Evolutionary conservation across 1,139 yeast species (phyloP).

Genomic region (Nadsonia starkeyi-henricii): DNA sequence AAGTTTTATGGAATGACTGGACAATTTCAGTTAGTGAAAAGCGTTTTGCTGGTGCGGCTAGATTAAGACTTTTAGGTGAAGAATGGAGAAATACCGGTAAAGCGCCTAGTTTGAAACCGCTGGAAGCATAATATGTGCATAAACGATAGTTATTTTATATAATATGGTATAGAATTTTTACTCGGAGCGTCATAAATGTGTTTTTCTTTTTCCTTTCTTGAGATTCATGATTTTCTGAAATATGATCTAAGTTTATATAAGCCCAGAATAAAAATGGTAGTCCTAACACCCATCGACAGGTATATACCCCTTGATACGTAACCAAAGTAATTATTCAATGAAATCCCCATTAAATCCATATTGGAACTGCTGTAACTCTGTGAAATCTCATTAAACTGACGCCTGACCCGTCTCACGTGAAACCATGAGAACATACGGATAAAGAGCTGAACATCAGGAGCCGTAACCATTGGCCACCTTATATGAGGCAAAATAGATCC

Average conservation of each 20-base stretch:
- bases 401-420: constrained; percentile 5
- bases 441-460: constrained; percentile 12
- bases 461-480: constrained; percentile 9
- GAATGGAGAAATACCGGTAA: constrained; percentile 48
- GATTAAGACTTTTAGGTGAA: constrained; percentile 62
- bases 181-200: neutral
- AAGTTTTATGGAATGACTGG: constrained; percentile 35
- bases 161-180: too few species aligned
- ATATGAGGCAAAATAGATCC: constrained; percentile 8
- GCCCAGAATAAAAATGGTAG: neutral
- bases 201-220: too few species aligned
- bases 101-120: neutral
- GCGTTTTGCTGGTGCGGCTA: constrained; percentile 61
- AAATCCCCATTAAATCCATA: constrained; percentile 8
- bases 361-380: constrained; percentile 7
- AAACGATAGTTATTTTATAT: too few species aligned
- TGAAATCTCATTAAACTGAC: neutral
- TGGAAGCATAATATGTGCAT: neutral
- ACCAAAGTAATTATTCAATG: constrained; percentile 7
- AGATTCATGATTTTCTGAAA: neutral
- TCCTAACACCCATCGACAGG: constrained; percentile 4
- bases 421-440: constrained; percentile 4
- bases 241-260: constrained; percentile 1
- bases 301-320: constrained; percentile 7
- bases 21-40: constrained; percentile 34